These are phyloP conservation scores for Candida chilensis DNA, from an alignment of 805 yeast species.

Conservation along the genomic window DNA sequence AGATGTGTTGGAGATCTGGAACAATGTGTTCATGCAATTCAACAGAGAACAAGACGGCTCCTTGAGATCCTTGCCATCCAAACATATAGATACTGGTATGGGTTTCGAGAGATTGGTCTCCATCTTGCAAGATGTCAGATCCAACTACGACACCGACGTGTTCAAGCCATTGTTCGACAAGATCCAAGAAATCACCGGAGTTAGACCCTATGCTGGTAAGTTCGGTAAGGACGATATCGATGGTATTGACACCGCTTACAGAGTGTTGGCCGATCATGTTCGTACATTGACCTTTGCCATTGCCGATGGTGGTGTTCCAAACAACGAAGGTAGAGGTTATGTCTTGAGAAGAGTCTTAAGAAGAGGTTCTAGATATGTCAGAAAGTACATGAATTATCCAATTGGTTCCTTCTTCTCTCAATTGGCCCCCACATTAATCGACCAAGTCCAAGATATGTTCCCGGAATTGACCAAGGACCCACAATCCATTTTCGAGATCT, in stretches of 20 bases:
- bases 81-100: slow-evolving; percentile 97
- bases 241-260: slow-evolving; percentile 95
- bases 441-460: slow-evolving; percentile 79
- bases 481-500: slow-evolving; percentile 74
- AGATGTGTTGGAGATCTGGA: slow-evolving; percentile 96
- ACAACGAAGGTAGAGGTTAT: slow-evolving; percentile 98
- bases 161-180: slow-evolving; percentile 80
- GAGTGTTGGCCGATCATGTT: slow-evolving; percentile 97
- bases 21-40: slow-evolving; percentile 92
- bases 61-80: slow-evolving; percentile 78
- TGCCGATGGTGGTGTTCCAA: slow-evolving; percentile 99
- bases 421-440: slow-evolving; percentile 87
- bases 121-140: slow-evolving; percentile 79
- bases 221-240: slow-evolving; percentile 90
- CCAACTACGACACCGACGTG: slow-evolving; percentile 97
- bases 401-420: slow-evolving; percentile 90
- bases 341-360: slow-evolving; percentile 94
- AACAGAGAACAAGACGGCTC: slow-evolving; percentile 87
- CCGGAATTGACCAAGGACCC: slow-evolving; percentile 80
- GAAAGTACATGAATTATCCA: slow-evolving; percentile 93
- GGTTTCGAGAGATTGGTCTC: slow-evolving; percentile 98
- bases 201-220: slow-evolving; percentile 83
- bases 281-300: slow-evolving; percentile 94
- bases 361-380: slow-evolving; percentile 95
- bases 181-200: slow-evolving; percentile 91